These are phyloP conservation scores for Neocatenulostroma microsporum DNA, from an alignment of 2,329 filamentous ascomycete genomes.

Conservation along the genomic window DNA sequence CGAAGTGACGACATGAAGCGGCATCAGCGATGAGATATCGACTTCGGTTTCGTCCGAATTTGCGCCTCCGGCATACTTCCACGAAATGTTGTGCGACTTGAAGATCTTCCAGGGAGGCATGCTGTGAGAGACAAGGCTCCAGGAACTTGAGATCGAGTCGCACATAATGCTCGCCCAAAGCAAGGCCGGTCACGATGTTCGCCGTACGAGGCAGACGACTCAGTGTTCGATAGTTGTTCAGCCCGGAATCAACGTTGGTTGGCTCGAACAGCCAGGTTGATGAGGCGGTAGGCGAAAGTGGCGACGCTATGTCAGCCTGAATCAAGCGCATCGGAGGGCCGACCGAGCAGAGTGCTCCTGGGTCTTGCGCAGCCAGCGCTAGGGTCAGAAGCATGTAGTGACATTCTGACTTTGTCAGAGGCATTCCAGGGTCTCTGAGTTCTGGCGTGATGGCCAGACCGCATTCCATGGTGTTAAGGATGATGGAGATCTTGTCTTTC, in stretches of 20 bases:
- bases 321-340: slow-evolving; percentile 24
- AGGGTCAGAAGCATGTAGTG: slow-evolving; percentile 35
- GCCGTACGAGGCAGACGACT: slow-evolving; percentile 17
- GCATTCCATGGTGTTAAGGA: slow-evolving; percentile 33
- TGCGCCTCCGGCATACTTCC: slow-evolving; percentile 24
- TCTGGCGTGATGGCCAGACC: slow-evolving; percentile 31
- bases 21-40: slow-evolving; percentile 26
- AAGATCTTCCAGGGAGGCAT: no score
- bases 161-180: slow-evolving; percentile 32
- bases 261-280: slow-evolving; percentile 26
- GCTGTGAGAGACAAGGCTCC: no score
- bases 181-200: slow-evolving; percentile 18
- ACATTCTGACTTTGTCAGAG: slow-evolving; percentile 32
- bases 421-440: slow-evolving; percentile 17
- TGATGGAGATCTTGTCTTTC: slow-evolving; percentile 38
- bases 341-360: slow-evolving; percentile 34
- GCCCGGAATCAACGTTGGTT: slow-evolving; percentile 27
- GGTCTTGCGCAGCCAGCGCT: slow-evolving; percentile 35
- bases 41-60: slow-evolving; percentile 25
- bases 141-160: slow-evolving; percentile 36
- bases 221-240: slow-evolving; percentile 29
- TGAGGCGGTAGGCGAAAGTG: slow-evolving; percentile 10
- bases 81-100: slow-evolving; percentile 30
- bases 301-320: slow-evolving; percentile 6
- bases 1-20: slow-evolving; percentile 28